phyloP scores from a whole-genome alignment of 2,329 filamentous ascomycete species.

The Paecilomyces sp. region DNA sequence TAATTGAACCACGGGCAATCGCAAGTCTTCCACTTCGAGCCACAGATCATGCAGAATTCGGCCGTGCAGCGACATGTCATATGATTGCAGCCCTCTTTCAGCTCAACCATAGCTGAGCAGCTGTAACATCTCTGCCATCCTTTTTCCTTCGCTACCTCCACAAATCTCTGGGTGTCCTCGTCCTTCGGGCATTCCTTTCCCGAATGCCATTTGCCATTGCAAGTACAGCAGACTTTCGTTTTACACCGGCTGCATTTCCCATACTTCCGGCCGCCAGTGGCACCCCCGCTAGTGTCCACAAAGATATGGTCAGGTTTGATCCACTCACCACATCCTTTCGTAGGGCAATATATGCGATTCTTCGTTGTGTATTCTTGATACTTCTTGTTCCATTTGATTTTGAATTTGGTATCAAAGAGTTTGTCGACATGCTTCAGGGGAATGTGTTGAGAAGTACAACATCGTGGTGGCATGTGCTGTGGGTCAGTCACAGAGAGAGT shows the following conservation, averaged over 20 bases:
- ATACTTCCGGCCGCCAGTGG: constrained; percentile 51
- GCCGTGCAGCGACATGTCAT: constrained; percentile 81
- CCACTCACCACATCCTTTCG: constrained; percentile 66
- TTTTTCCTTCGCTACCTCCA: constrained; percentile 61
- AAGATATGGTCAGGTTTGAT: constrained; percentile 67
- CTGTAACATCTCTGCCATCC: constrained; percentile 75
- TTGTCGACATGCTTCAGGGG: constrained; percentile 68
- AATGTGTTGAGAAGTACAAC: constrained; percentile 68
- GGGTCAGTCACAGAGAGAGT: constrained; percentile 68
- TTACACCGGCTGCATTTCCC: constrained; percentile 66
- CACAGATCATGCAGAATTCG: constrained; percentile 84
- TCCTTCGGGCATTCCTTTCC: constrained; percentile 60
- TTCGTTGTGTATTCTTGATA: constrained; percentile 68
- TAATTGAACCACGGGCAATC: constrained; percentile 76
- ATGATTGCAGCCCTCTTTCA: constrained; percentile 78
- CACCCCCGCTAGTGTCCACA: constrained; percentile 38
- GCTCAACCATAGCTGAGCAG: constrained; percentile 69
- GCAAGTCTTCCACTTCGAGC: constrained; percentile 73
- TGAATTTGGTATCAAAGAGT: constrained; percentile 67
- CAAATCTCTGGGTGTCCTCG: constrained; percentile 28
- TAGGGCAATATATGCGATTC: constrained; percentile 72
- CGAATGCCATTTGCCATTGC: constrained; percentile 68
- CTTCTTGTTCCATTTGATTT: constrained; percentile 72
- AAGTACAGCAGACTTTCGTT: constrained; percentile 66
- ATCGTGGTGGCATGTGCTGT: constrained; percentile 76